A percentile compares a stretch with the other conserved stretches of the same genome.
phyloP scores from a whole-genome alignment of 441 rosid species.

The Corymbia citriodora region DNA sequence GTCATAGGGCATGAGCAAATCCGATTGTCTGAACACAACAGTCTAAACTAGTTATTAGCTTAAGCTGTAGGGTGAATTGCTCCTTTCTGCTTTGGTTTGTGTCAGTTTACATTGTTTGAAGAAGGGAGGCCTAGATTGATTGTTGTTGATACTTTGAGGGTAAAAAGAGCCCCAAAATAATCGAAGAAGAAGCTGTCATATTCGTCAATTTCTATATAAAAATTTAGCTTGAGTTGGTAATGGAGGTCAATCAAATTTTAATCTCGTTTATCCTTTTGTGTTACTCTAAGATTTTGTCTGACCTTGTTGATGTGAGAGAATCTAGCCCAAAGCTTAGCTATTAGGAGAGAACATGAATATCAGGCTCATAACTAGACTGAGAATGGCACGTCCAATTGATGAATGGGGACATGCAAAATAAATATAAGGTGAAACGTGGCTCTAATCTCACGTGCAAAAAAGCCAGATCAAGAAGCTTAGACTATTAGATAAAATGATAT shows the following conservation, averaged over 20 bases:
- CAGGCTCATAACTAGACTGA: fast-evolving
- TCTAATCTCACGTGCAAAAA: not conserved
- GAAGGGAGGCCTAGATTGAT: not conserved
- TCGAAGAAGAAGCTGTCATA: not conserved
- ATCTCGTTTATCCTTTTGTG: not conserved
- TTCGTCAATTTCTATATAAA: not conserved
- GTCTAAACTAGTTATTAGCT: not conserved
- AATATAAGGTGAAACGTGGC: not conserved
- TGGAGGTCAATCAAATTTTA: not conserved
- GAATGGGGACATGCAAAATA: not conserved
- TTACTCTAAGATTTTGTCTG: not conserved
- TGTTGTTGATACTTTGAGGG: not conserved
- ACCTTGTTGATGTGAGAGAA: not conserved
- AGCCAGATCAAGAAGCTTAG: not conserved
- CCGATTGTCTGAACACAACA: not conserved
- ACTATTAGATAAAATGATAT: not conserved
- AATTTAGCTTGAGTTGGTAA: not conserved
- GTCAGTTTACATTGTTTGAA: not conserved
- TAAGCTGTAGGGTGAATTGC: not conserved
- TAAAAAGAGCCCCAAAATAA: not conserved
- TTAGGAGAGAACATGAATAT: not conserved
- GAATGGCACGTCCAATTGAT: not conserved
- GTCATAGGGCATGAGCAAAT: not conserved
- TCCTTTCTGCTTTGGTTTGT: not conserved
- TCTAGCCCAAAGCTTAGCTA: not conserved